Evolutionary conservation across 2,329 filamentous ascomycete species (phyloP).

Genomic region (Cordyceps cicadae): DNA sequence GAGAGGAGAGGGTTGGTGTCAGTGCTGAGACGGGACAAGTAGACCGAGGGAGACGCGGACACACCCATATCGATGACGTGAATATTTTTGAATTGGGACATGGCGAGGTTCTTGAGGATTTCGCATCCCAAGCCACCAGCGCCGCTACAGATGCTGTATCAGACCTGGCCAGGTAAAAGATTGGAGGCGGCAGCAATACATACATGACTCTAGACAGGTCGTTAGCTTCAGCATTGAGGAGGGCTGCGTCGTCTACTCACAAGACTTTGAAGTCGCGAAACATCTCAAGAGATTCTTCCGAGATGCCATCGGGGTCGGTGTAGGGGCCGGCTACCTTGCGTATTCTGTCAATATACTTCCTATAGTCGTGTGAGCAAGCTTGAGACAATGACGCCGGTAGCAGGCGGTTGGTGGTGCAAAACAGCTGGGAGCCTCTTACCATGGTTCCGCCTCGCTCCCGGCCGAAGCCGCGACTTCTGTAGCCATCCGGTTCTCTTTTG

Average conservation of each 20-base stretch:
- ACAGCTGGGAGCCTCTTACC: slow-evolving; percentile 19
- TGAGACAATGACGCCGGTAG: background rate
- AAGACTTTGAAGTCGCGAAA: slow-evolving; percentile 68
- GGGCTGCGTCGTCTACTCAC: slow-evolving; percentile 35
- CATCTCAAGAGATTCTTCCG: slow-evolving; percentile 43
- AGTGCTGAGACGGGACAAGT: background rate
- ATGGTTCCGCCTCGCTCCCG: slow-evolving; percentile 25
- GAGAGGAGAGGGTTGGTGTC: background rate
- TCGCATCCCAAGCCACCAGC: slow-evolving; percentile 93
- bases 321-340: slow-evolving; percentile 72
- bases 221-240: slow-evolving; percentile 6
- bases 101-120: slow-evolving; percentile 88
- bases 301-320: slow-evolving; percentile 55
- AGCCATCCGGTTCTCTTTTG: background rate
- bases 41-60: slow-evolving; percentile 14
- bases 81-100: slow-evolving; percentile 93
- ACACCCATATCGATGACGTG: slow-evolving; percentile 98
- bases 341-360: slow-evolving; percentile 78
- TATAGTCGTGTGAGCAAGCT: slow-evolving; percentile 27
- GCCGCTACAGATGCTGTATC: slow-evolving; percentile 48
- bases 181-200: slow-evolving; percentile 19
- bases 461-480: slow-evolving; percentile 5
- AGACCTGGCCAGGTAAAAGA: slow-evolving; percentile 7
- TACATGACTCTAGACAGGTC: slow-evolving; percentile 39
- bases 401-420: background rate